Evolutionary conservation across 352 stramenopile species (phyloP), one percentile per base, ranked within the genome.

Genomic region (Phytophthora quininea): DNA sequence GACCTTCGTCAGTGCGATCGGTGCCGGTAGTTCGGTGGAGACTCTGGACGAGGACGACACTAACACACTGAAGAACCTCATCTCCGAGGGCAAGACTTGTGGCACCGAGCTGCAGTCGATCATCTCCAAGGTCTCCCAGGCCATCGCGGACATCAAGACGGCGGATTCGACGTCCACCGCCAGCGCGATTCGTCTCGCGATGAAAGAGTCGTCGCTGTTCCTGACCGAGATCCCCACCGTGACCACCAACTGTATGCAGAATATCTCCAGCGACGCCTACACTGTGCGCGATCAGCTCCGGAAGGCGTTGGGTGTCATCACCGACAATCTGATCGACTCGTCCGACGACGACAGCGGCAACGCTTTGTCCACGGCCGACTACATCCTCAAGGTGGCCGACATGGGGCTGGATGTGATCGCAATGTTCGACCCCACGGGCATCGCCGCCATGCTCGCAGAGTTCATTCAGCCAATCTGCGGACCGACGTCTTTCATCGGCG

Each of bases 131-230:
- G 55, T 79, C 53, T 49, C 73, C 29, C 53, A 48, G 0, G 30
- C 60, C 0, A 71, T 85, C 19, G 62, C 76, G 60, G 29, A 64
- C 31, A 64, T 81, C 55, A 86, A 86, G 63, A 50, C 35, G 10
- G 35, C 46, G 4, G 58, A 58, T 12, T 59, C 54, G 8, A 65
- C 43, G 4, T 71, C 30, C 3, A 53, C 73, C 3, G 49, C 72
- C n/a, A 63, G 74, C 10, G 45, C 62, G 3, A 75, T 86, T 63
- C 71, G 71, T 0, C 63, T 67, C 24, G 27, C 54, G 11, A 33
- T 83, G 30, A 55, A 63, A 15, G 72, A 79, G 43, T 77, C 74
- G 58, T 6, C 35, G 10, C 35, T 40, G 6, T 40, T 40, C 35
- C 10, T 40, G 35, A 11, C 10, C 10, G 35, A 40, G 35, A 40